Evolutionary conservation across 2,329 filamentous ascomycete genomes (phyloP).

Genomic region (Aspergillus ochraceoroseus): DNA sequence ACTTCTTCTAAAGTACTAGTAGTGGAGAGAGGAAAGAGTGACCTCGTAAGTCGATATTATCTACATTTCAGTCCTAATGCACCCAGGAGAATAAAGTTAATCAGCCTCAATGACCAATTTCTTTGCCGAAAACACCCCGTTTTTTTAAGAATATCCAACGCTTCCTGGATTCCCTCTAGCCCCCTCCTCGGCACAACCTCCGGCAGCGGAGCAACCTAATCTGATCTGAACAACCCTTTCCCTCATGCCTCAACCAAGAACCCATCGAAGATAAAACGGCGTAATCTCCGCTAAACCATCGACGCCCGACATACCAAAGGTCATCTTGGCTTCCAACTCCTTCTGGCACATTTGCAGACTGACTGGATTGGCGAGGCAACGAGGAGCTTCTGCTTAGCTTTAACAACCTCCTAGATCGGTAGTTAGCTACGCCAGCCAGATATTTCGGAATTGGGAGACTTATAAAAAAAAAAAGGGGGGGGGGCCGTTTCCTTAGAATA

Average conservation of each 20-base stretch:
- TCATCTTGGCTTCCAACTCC: constrained; percentile 9
- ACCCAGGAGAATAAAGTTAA: background rate
- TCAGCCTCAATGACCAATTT: constrained; percentile 39
- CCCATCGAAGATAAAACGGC: background rate
- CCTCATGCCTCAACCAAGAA: constrained; percentile 30
- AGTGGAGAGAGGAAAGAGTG: too few species aligned
- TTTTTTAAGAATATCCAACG: constrained; percentile 35
- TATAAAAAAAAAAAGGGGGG: constrained; percentile 16
- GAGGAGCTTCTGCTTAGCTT: background rate
- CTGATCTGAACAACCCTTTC: constrained; percentile 32
- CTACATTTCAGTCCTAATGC: too few species aligned
- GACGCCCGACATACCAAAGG: background rate
- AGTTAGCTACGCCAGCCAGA: constrained; percentile 11
- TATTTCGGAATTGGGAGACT: constrained; percentile 4
- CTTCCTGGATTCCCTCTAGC: constrained; percentile 42
- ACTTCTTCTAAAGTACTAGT: too few species aligned
- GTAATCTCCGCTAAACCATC: background rate
- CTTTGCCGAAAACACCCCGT: constrained; percentile 43
- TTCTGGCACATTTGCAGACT: constrained; percentile 10
- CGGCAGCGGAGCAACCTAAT: constrained; percentile 41
- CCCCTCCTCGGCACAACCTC: constrained; percentile 39
- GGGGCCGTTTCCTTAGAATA: constrained; percentile 7
- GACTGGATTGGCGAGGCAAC: constrained; percentile 10
- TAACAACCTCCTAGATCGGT: background rate
- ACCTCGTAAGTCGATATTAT: too few species aligned